phyloP scores from a whole-genome alignment of 2,329 filamentous ascomycete species.

The Xylariaceae sp. region DNA sequence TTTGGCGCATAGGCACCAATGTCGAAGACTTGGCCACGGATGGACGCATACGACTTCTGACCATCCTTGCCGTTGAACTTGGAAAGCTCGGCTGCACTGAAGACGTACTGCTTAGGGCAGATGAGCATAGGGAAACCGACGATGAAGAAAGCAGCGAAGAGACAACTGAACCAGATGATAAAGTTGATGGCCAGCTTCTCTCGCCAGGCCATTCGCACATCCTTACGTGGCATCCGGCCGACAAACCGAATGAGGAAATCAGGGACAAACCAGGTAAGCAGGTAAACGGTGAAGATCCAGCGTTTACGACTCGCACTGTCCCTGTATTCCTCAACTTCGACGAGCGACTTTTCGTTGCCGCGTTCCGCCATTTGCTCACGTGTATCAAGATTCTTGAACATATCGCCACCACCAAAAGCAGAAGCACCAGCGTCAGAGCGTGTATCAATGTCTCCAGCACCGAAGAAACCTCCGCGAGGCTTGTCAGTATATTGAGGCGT shows the following conservation, averaged over 20 bases:
- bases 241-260: conserved; percentile 73
- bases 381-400: conserved; percentile 97
- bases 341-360: conserved; percentile 81
- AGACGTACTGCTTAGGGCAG: conserved; percentile 88
- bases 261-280: conserved; percentile 81
- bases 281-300: conserved; percentile 80
- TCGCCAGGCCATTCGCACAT: conserved; percentile 88
- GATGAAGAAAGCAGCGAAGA: conserved; percentile 78
- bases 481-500: conserved; percentile 68
- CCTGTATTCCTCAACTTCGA: conserved; percentile 80
- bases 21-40: conserved; percentile 87
- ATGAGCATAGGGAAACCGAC: conserved; percentile 81
- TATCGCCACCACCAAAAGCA: conserved; percentile 86
- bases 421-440: conserved; percentile 89
- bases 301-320: conserved; percentile 78
- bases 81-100: conserved; percentile 69
- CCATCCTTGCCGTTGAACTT: conserved; percentile 66
- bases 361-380: conserved; percentile 93
- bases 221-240: conserved; percentile 85
- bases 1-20: conserved; percentile 64
- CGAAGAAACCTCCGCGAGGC: conserved; percentile 73
- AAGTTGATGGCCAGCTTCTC: conserved; percentile 98
- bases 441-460: conserved; percentile 68
- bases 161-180: conserved; percentile 87
- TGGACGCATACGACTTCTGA: conserved; percentile 63